Evolutionary conservation across 2,329 filamentous ascomycete species (phyloP), one percentile per base, ranked within the genome.

Genomic region (Fusarium sp.): DNA sequence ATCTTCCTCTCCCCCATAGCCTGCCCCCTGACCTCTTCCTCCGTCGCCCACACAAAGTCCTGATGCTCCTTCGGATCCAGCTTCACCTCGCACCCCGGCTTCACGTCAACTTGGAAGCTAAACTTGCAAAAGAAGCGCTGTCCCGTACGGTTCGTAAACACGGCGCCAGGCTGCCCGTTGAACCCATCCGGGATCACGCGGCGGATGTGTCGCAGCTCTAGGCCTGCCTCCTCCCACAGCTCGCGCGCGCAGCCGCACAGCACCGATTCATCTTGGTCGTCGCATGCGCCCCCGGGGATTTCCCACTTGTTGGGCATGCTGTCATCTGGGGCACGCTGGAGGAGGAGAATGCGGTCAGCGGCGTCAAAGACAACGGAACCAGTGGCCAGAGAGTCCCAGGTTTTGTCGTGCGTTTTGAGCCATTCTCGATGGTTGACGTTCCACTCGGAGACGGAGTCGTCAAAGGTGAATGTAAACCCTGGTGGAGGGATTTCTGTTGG

Each of bases 271-370:
- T 83, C 80, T 1, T 71, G 68, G 0, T 67, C 46, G 45, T 83
- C 82, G 36, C 77, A 76, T 1, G 72, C 77, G n/a, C 82, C 82
- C 19, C 82, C 82, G 1, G 82, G 81, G 1, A 76, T 58, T 54
- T 84, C 82, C 82, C 82, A 84, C 4, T 62, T 69, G 52, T 76
- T 68, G 3, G 81, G 80, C 71, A 78, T 76, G 49, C 70, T 78
- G 69, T 82, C 80, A 61, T 75, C 70, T 6, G 74, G 58, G 25
- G 79, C 77, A 66, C 80, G 79, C 66, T 81, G 80, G 9, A 83
- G 63, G 17, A 83, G 76, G 2, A 82, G 77, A 42, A 82, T 68
- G 33, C 73, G 71, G 49, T 67, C 52, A 7, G 62, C 35, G 35
- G 61, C 14, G 67, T 76, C 65, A 53, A 78, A 77, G 55, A 79